Percentiles rank a stretch among this genome's conserved stretches.
Evolutionary conservation across 2,329 filamentous ascomycete species (phyloP).

Genomic region (Hymenoscyphus salicellus): DNA sequence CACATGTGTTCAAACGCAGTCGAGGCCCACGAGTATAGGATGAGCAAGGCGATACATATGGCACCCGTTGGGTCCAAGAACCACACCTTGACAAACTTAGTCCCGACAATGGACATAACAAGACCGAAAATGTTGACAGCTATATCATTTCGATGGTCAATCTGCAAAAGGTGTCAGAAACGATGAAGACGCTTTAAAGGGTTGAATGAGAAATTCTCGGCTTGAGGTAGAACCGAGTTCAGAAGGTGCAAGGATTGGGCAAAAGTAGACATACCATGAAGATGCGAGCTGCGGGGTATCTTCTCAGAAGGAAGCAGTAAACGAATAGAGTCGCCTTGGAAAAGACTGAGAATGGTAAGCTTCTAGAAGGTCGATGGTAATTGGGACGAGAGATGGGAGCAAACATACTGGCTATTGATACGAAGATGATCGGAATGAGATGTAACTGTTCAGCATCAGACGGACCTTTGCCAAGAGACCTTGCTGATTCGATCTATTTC

Average conservation of each 20-base stretch:
- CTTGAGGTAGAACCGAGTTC: background rate
- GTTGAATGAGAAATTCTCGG: too few relatives aligned
- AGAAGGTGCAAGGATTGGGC: background rate
- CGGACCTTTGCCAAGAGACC: constrained; percentile 46
- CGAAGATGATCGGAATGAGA: constrained; percentile 53
- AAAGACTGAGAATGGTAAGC: constrained; percentile 40
- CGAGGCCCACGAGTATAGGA: constrained; percentile 75
- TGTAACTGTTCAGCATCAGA: constrained; percentile 46
- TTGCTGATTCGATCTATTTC: constrained; percentile 52
- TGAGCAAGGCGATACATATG: constrained; percentile 71
- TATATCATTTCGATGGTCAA: constrained; percentile 59
- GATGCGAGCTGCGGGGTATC: constrained; percentile 54
- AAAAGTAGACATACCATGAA: constrained; percentile 41
- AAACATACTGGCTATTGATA: constrained; percentile 51
- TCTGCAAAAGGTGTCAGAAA: too few relatives aligned
- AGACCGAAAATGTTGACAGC: constrained; percentile 90
- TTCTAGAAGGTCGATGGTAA: background rate
- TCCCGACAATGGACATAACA: constrained; percentile 78
- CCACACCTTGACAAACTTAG: constrained; percentile 62
- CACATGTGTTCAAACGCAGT: constrained; percentile 75
- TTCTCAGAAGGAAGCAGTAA: constrained; percentile 52
- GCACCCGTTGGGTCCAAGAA: constrained; percentile 81
- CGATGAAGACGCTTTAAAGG: too few relatives aligned
- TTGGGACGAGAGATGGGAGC: background rate
- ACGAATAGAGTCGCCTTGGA: constrained; percentile 52